These are phyloP conservation scores for Entamoeba invadens DNA, from an alignment of 208 protist species.

Conservation along the genomic window DNA sequence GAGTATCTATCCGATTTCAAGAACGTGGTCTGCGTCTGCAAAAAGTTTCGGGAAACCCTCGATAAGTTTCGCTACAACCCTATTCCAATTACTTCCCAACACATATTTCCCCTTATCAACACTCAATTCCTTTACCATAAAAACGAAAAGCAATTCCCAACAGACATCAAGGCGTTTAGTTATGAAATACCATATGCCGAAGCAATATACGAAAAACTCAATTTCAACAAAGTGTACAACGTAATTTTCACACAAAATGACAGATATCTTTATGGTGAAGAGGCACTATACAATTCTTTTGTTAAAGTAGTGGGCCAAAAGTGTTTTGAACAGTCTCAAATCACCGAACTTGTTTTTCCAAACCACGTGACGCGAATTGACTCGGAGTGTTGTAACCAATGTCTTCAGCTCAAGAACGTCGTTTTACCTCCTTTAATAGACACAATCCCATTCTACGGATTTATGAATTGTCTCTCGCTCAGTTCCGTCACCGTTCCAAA, in stretches of 20 bases:
- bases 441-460: background rate
- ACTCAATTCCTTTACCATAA: background rate
- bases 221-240: background rate
- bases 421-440: background rate
- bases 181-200: background rate
- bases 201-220: background rate
- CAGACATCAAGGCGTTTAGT: background rate
- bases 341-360: background rate
- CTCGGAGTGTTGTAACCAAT: background rate
- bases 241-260: background rate
- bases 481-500: background rate
- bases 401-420: background rate
- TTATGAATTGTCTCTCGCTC: background rate
- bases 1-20: too few relatives aligned
- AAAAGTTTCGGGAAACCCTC: background rate
- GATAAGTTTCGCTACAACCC: background rate
- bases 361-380: background rate
- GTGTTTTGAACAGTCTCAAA: background rate
- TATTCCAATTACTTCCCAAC: background rate
- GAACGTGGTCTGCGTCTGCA: background rate
- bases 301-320: background rate
- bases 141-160: background rate
- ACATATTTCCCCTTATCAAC: background rate
- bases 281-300: background rate
- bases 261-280: background rate